These are phyloP conservation scores for Beauveria caledonica DNA, from an alignment of 2,329 filamentous ascomycete genomes.

Conservation along the genomic window DNA sequence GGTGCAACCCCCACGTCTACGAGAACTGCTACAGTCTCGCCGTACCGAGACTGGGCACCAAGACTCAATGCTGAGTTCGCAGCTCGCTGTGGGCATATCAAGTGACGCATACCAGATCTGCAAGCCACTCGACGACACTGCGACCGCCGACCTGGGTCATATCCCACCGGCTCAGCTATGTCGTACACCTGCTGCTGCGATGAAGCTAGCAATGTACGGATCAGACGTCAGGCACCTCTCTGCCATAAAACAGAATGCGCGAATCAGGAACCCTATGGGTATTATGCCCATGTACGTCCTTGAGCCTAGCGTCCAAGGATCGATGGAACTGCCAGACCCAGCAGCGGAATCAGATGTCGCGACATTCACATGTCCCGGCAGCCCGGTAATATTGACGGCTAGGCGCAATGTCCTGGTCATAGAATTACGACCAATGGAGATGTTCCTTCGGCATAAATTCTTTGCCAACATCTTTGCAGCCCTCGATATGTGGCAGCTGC, in stretches of 20 bases:
- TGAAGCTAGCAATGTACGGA: no score
- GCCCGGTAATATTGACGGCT: not conserved
- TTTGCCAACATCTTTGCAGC: not conserved
- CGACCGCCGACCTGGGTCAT: not conserved
- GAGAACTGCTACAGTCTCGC: not conserved
- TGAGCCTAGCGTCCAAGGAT: not conserved
- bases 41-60: not conserved
- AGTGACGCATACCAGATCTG: not conserved
- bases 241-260: not conserved
- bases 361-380: not conserved
- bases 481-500: not conserved
- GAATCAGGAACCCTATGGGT: not conserved
- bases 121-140: not conserved
- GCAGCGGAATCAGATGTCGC: not conserved
- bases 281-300: not conserved
- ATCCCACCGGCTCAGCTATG: not conserved
- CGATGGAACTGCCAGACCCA: not conserved
- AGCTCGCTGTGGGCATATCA: not conserved
- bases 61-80: not conserved
- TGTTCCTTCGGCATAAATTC: not conserved
- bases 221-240: no score
- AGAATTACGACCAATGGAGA: not conserved
- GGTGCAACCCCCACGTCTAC: not conserved
- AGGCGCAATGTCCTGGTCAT: not conserved
- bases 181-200: not conserved